Conservation (phyloP, 2,329 filamentous ascomycete genomes). For the Daldinia sp. region DNA sequence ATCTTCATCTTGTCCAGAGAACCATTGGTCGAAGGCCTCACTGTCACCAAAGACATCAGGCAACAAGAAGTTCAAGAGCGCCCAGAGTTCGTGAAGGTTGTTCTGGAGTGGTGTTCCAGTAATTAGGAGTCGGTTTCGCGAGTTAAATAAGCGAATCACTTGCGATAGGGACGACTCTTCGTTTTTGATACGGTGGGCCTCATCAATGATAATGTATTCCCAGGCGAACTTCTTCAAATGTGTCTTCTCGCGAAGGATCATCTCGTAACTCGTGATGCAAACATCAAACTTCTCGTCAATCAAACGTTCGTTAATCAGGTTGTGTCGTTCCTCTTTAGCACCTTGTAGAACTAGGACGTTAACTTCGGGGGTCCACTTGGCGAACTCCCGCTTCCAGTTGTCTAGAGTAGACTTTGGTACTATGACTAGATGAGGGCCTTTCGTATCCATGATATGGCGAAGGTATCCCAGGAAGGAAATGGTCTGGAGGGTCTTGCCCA, state of each 20-base stretch:
- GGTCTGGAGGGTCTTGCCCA: conserved; percentile 97
- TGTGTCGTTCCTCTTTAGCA: conserved; percentile 90
- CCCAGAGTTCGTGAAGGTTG: conserved; percentile 98
- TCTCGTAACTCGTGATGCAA: conserved; percentile 98
- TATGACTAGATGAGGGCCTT: conserved; percentile 88
- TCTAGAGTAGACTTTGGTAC: conserved; percentile 98
- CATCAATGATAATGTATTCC: conserved; percentile 99
- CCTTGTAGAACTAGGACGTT: conserved; percentile 95
- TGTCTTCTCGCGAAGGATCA: conserved; percentile 95
- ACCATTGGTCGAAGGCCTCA: conserved; percentile 98
- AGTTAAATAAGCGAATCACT: conserved; percentile 96
- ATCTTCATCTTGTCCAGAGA: conserved; percentile 88
- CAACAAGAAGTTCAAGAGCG: conserved; percentile 95
- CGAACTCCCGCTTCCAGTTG: conserved; percentile 98
- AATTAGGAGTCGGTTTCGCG: conserved; percentile 92
- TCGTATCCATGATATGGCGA: conserved; percentile 88
- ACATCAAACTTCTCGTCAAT: conserved; percentile 96
- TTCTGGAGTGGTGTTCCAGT: conserved; percentile 98
- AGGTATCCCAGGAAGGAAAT: conserved; percentile 97
- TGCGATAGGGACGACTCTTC: conserved; percentile 97
- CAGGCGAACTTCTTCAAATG: conserved; percentile 98
- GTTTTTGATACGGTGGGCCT: conserved; percentile 98
- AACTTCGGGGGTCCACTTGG: conserved; percentile 93
- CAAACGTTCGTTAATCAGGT: conserved; percentile 90
- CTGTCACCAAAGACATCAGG: conserved; percentile 98